Evolutionary conservation across 148 eudicot genomes (phyloP), one percentile per base, ranked within the genome.

Genomic region (Dysphania ambrosioides): DNA sequence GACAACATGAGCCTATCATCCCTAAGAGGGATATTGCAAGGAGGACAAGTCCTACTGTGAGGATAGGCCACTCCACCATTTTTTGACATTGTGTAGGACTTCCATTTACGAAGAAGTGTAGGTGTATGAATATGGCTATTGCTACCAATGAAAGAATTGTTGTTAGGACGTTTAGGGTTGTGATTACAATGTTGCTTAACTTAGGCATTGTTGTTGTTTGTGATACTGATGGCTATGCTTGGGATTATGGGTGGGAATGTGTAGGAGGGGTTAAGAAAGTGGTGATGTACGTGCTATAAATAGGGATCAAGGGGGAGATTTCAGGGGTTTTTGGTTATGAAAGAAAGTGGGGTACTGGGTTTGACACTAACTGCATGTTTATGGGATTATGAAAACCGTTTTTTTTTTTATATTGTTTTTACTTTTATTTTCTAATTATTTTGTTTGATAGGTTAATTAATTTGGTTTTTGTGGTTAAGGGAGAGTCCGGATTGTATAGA

Each of bases 171-270:
- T 85, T 85, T 13, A 86, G 60, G 51, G 62, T 49, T 51, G 82
- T 66, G 66, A 83, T 79, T 19, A 76, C 58, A 49, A 75, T 66
- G 77, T 86, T 83, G 86, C 86, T 86, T 69, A 71, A 5, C n/a
- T 70, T 79, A 5, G 73, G 79, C 86, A 83, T 63, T 31, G 12
- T 63, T 80, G 24, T 11, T 34, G 6, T 34, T 23, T n/a, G n/a
- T 31, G 9, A 8, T 59, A 21, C 10, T 38, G n/a, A 65, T 49
- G 60, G 30, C 38, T 4, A 36, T 38, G 51, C 27, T 12, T 4
- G 26, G 18, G 16, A 60, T 3, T 19, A 53, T 1, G 13, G 11
- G 1, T 29, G 7, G 8, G 58, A 8, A 36, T 10, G n/a, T 6
- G 0, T 29, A 24, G 8, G 2, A 21, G 24, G 0, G 8, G 21